Evolutionary conservation across 805 yeast genomes (phyloP).

Genomic region (Starmerella apis): DNA sequence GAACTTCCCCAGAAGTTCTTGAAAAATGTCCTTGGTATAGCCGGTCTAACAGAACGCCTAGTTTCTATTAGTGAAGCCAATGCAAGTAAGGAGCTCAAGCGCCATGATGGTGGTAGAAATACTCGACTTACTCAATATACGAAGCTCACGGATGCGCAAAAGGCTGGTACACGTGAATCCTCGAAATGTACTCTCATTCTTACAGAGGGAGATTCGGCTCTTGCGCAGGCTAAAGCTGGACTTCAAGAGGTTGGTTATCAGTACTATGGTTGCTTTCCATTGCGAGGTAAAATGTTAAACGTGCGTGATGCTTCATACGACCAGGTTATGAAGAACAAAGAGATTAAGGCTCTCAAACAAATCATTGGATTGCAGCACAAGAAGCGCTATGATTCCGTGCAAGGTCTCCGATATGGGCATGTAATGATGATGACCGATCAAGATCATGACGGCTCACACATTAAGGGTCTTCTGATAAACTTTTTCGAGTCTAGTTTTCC

Average conservation of each 20-base stretch:
- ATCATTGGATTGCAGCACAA: constrained; percentile 93
- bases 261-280: constrained; percentile 86
- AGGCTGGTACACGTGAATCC: constrained; percentile 90
- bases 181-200: constrained; percentile 82
- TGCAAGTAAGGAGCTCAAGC: constrained; percentile 76
- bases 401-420: constrained; percentile 82
- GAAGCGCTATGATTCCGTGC: constrained; percentile 63
- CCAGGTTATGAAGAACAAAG: constrained; percentile 83
- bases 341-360: constrained; percentile 88
- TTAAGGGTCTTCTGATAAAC: constrained; percentile 88
- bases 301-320: constrained; percentile 97
- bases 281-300: constrained; percentile 87
- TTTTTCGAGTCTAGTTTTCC: constrained; percentile 91
- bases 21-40: constrained; percentile 50
- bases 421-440: constrained; percentile 99
- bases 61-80: constrained; percentile 76
- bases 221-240: constrained; percentile 84
- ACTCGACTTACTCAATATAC: constrained; percentile 78
- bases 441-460: constrained; percentile 98
- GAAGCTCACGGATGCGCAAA: constrained; percentile 89
- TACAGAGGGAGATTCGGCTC: constrained; percentile 97
- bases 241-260: constrained; percentile 92
- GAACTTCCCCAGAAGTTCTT: constrained; percentile 70
- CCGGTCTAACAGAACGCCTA: constrained; percentile 60
- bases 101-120: constrained; percentile 66